Percentiles rank a stretch among this genome's conserved stretches.
These are phyloP conservation scores for Plectranthus barbatus DNA, from an alignment of 257 asterid species.

Conservation along the genomic window DNA sequence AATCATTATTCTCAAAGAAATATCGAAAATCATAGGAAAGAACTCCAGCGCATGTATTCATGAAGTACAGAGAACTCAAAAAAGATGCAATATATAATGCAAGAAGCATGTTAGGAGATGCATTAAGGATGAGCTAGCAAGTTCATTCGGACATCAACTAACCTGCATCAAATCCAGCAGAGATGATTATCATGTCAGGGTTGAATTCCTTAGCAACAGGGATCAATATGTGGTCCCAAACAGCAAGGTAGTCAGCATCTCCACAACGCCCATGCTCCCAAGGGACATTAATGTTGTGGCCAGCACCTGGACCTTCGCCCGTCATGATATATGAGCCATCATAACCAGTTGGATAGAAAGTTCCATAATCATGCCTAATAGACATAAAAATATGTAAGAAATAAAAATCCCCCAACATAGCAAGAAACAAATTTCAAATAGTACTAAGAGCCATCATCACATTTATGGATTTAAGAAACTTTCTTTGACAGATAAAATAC, in stretches of 20 bases:
- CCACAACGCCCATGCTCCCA: conserved; percentile 82
- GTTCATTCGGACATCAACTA: conserved; percentile 13
- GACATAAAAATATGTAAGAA: conserved; percentile 2
- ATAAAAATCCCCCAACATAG: not conserved
- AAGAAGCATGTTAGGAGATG: not conserved
- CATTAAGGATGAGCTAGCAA: not conserved
- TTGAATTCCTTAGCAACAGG: conserved; percentile 85
- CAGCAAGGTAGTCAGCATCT: conserved; percentile 95
- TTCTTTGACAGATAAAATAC: not conserved
- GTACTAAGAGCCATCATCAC: not conserved
- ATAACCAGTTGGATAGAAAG: conserved; percentile 68
- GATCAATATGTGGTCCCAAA: conserved; percentile 80
- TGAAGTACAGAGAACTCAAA: not conserved
- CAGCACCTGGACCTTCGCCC: conserved; percentile 85
- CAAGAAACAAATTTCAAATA: not conserved
- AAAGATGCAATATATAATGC: not conserved
- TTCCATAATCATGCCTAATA: conserved; percentile 66
- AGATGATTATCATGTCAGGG: conserved; percentile 73
- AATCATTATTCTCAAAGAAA: not conserved
- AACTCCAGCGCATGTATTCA: not conserved
- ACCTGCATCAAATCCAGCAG: conserved; percentile 99
- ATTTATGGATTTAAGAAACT: not conserved
- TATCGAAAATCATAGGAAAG: not conserved
- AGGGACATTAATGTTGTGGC: conserved; percentile 90
- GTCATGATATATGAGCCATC: conserved; percentile 74